Percentiles rank a stretch among this genome's conserved stretches.
Conservation (phyloP, 202 grass and related monocot genomes). For the Thinopyrum obtusiflorum region DNA sequence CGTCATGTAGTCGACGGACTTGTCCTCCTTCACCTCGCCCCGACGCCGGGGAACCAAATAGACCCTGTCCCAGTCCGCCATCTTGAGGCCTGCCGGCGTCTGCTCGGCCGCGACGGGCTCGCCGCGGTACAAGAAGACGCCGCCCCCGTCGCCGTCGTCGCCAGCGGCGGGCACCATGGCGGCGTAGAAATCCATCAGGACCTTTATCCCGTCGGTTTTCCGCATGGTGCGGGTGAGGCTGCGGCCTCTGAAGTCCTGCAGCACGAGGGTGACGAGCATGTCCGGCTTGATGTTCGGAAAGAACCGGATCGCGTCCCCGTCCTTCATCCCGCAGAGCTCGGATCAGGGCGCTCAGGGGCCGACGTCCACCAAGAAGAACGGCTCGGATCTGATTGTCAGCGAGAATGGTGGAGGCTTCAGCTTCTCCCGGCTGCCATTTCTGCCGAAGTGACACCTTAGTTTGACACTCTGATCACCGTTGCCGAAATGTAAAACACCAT, state of each 20-base stretch:
- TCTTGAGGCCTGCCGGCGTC: not conserved
- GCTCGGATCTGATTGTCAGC: constrained; percentile 47
- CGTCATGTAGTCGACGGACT: not conserved
- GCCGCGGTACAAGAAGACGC: not conserved
- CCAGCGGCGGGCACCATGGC: not conserved
- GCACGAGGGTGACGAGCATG: not conserved
- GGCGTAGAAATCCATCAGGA: not conserved
- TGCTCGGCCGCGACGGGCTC: not conserved
- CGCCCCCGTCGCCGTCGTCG: no score
- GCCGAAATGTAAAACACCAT: constrained; percentile 37
- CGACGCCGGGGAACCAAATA: not conserved
- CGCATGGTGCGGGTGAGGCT: not conserved
- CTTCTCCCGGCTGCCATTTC: constrained; percentile 69
- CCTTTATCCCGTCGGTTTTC: not conserved
- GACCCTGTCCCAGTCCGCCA: not conserved
- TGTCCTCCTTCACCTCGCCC: not conserved
- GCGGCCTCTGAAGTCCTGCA: not conserved
- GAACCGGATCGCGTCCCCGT: not conserved
- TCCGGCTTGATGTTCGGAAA: no score
- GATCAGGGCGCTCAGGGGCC: constrained; percentile 21
- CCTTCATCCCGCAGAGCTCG: not conserved
- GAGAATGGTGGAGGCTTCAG: constrained; percentile 53
- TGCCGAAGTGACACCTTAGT: constrained; percentile 50
- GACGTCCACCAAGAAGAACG: constrained; percentile 33
- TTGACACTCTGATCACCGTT: constrained; percentile 32